phyloP scores from a whole-genome alignment of 179 eudicot species.

The Actinidia chinensis region DNA sequence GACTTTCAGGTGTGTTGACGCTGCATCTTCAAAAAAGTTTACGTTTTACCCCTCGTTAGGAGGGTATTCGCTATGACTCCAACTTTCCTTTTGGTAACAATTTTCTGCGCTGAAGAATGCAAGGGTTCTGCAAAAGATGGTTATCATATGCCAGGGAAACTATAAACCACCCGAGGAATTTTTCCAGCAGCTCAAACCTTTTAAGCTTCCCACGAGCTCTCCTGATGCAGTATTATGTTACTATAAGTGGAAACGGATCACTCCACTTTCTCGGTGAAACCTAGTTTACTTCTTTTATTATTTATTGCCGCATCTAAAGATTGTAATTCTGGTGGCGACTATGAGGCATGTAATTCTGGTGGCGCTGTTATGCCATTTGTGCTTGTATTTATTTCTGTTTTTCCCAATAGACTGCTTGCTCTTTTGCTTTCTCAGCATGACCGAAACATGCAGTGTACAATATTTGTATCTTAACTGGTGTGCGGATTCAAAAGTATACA shows the following conservation, averaged over 20 bases:
- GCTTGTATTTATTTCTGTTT: too few species aligned
- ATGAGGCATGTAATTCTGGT: too few species aligned
- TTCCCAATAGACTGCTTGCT: too few species aligned
- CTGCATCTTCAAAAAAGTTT: conserved; percentile 4
- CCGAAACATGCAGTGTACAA: too few species aligned
- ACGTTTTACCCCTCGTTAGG: neutral
- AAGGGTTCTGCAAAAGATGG: neutral
- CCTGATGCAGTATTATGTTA: conserved; percentile 1
- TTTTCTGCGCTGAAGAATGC: conserved; percentile 14
- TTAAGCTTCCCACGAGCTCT: conserved; percentile 15
- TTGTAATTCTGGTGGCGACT: too few species aligned
- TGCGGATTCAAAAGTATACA: too few species aligned
- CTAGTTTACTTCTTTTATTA: too few species aligned
- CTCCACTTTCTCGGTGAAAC: neutral
- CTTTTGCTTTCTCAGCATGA: too few species aligned
- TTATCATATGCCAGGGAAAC: neutral
- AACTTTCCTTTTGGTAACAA: neutral
- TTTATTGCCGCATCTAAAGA: neutral
- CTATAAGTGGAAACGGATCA: neutral
- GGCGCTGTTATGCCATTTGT: too few species aligned
- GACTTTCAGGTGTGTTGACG: neutral
- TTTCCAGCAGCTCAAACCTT: neutral
- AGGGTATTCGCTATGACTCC: neutral
- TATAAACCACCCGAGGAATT: neutral
- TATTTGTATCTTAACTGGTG: too few species aligned